A percentile compares a stretch with the other conserved stretches of the same genome.
Conservation (phyloP, 768 basidiomycete genomes). For the Amanita subjunquillea region DNA sequence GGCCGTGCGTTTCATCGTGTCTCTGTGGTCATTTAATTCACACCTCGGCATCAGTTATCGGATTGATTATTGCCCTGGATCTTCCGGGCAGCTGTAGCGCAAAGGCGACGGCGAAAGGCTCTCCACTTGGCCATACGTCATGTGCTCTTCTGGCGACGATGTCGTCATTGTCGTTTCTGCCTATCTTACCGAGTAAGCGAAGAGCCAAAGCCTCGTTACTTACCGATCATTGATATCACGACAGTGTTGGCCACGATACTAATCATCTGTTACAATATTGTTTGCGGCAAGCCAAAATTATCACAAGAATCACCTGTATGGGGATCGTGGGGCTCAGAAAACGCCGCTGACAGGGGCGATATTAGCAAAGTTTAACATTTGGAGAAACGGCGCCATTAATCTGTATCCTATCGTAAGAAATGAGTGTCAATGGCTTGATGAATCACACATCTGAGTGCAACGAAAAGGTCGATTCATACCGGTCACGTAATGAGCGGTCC, state of each 20-base stretch:
- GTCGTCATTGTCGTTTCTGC: neutral
- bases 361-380: neutral
- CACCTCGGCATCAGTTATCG: neutral
- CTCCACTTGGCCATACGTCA: neutral
- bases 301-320: neutral
- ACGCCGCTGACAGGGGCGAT: neutral
- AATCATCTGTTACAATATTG: neutral
- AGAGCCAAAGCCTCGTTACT: neutral
- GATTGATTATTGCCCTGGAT: neutral
- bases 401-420: too few species aligned
- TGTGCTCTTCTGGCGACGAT: neutral
- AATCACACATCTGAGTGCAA: too few species aligned
- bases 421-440: too few species aligned
- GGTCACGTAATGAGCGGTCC: too few species aligned
- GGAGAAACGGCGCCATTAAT: too few species aligned
- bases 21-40: neutral
- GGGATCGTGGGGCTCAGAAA: neutral
- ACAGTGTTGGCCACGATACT: neutral
- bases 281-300: neutral
- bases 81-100: neutral
- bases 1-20: neutral
- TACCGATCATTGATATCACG: neutral
- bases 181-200: neutral
- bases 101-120: neutral
- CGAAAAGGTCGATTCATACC: too few species aligned